Evolutionary conservation across 2,329 filamentous ascomycete genomes (phyloP).

Genomic region (Aspergillus arachidicola): DNA sequence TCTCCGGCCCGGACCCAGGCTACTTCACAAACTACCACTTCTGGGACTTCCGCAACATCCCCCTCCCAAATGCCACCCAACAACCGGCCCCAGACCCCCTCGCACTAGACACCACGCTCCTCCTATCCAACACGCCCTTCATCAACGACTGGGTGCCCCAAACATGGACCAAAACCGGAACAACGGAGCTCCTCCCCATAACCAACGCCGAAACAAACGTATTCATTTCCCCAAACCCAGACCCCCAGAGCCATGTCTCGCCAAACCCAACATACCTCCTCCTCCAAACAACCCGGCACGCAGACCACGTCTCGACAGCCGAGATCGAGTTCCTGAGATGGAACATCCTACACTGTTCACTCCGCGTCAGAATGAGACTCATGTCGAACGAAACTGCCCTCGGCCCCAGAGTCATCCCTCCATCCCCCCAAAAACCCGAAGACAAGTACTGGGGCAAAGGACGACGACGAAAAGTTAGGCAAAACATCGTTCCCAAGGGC

Average conservation of each 20-base stretch:
- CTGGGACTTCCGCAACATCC: conserved; percentile 53
- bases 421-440: neutral
- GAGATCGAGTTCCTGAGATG: conserved; percentile 51
- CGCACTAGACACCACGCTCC: conserved; percentile 24
- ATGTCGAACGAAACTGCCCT: conserved; percentile 20
- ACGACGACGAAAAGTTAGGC: neutral
- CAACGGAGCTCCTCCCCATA: conserved; percentile 44
- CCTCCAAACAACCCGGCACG: conserved; percentile 49
- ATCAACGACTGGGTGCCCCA: conserved; percentile 46
- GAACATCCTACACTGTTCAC: conserved; percentile 51
- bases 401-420: neutral
- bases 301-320: conserved; percentile 49
- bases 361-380: conserved; percentile 52
- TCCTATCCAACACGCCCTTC: conserved; percentile 37
- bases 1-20: conserved; percentile 44
- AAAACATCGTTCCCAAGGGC: conserved; percentile 32
- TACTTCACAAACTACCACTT: conserved; percentile 57
- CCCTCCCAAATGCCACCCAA: conserved; percentile 13
- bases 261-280: conserved; percentile 46
- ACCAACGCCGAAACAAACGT: conserved; percentile 51
- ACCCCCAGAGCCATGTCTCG: conserved; percentile 18
- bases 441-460: neutral
- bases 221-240: conserved; percentile 39
- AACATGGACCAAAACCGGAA: conserved; percentile 38
- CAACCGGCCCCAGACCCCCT: neutral